These are phyloP conservation scores for Fusarium goolgardi DNA, from an alignment of 2,329 filamentous ascomycete genomes.

Conservation along the genomic window DNA sequence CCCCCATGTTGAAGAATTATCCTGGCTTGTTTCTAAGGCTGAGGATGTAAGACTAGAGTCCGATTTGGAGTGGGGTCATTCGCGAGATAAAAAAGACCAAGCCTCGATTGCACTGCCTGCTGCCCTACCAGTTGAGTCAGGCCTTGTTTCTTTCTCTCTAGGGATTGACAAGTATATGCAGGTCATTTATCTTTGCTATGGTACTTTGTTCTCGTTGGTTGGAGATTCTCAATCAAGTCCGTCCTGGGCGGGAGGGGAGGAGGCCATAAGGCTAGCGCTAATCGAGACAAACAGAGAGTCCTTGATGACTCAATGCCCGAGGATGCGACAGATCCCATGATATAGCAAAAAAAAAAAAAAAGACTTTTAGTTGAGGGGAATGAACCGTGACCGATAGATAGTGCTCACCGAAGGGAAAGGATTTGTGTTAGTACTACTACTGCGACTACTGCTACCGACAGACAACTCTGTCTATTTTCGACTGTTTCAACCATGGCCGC, in stretches of 20 bases:
- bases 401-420: neutral
- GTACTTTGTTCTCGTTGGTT: slow-evolving; percentile 4
- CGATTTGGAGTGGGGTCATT: neutral
- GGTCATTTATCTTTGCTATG: slow-evolving; percentile 8
- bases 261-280: neutral
- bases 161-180: slow-evolving; percentile 22
- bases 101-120: slow-evolving; percentile 43
- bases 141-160: neutral
- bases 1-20: neutral
- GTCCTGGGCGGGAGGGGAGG: slow-evolving; percentile 4
- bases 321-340: slow-evolving; percentile 40
- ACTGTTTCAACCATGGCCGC: slow-evolving; percentile 43
- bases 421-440: neutral
- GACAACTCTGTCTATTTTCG: neutral
- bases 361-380: neutral
- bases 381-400: neutral
- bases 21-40: slow-evolving; percentile 39
- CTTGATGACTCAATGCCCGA: slow-evolving; percentile 45
- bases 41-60: slow-evolving; percentile 19
- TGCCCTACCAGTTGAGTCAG: slow-evolving; percentile 10
- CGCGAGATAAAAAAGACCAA: slow-evolving; percentile 25
- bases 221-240: slow-evolving; percentile 1
- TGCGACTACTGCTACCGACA: no score
- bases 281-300: slow-evolving; percentile 9
- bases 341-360: slow-evolving; percentile 26